Conservation (phyloP, 2,329 filamentous ascomycete genomes). For the Akanthomyces dipterigenus region DNA sequence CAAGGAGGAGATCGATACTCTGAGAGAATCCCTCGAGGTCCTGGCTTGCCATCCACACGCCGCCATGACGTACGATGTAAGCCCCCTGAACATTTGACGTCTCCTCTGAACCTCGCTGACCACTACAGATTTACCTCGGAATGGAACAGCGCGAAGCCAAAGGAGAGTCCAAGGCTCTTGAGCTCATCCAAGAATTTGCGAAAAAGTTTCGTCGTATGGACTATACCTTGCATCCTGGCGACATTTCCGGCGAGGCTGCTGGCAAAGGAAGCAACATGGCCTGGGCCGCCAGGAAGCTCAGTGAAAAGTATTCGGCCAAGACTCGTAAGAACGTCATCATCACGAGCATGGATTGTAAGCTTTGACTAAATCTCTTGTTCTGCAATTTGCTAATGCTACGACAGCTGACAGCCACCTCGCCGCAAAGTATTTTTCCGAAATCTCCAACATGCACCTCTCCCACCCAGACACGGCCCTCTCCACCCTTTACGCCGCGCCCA, state of each 20-base stretch:
- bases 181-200: constrained; percentile 55
- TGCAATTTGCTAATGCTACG: constrained; percentile 10
- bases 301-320: constrained; percentile 49
- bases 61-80: constrained; percentile 59
- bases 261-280: constrained; percentile 70
- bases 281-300: constrained; percentile 62
- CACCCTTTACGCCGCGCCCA: constrained; percentile 62
- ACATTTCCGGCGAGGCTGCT: constrained; percentile 60
- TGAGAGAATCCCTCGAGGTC: constrained; percentile 62
- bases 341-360: constrained; percentile 65
- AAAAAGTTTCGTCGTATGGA: constrained; percentile 61
- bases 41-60: constrained; percentile 61
- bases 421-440: constrained; percentile 58
- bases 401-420: constrained; percentile 65
- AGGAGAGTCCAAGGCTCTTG: constrained; percentile 54
- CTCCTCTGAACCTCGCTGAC: neutral
- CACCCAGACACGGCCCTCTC: constrained; percentile 53
- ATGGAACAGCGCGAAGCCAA: constrained; percentile 65
- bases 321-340: constrained; percentile 56
- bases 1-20: constrained; percentile 63
- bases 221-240: constrained; percentile 59
- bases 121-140: constrained; percentile 58
- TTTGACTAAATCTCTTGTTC: constrained; percentile 11
- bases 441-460: constrained; percentile 56
- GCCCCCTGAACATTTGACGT: constrained; percentile 24